phyloP scores from a whole-genome alignment of 345 rosid species.

The Viola odorata region DNA sequence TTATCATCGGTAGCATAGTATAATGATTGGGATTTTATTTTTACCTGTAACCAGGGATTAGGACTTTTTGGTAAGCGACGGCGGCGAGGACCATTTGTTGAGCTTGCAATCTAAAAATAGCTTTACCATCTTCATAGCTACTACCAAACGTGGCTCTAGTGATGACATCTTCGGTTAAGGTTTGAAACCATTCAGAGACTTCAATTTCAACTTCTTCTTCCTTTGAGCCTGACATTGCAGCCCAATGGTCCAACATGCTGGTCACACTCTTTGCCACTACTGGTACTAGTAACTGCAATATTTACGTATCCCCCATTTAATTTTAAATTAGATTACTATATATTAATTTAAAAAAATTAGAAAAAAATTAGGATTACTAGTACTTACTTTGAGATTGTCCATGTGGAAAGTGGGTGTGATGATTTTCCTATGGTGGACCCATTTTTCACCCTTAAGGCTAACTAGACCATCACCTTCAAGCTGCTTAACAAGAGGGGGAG shows the following conservation, averaged over 20 bases:
- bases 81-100: conserved; percentile 34
- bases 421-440: conserved; percentile 47
- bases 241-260: conserved; percentile 31
- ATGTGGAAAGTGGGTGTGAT: conserved; percentile 51
- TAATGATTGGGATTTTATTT: not conserved
- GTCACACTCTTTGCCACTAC: conserved; percentile 26
- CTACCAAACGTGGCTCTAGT: conserved; percentile 58
- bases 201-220: conserved; percentile 23
- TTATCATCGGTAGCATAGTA: not conserved
- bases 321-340: not conserved
- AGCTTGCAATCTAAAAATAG: conserved; percentile 46
- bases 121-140: conserved; percentile 64
- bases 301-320: too few relatives aligned
- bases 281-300: conserved; percentile 25
- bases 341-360: conserved; percentile 10
- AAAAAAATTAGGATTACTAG: not conserved
- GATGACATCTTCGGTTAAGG: conserved; percentile 35
- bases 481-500: conserved; percentile 27
- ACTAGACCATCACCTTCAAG: conserved; percentile 34
- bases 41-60: conserved; percentile 68
- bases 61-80: conserved; percentile 24
- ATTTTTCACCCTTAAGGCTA: conserved; percentile 40
- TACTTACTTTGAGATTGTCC: conserved; percentile 54
- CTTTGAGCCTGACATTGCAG: conserved; percentile 20
- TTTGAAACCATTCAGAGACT: conserved; percentile 30